Evolutionary conservation across 257 asterid species (phyloP).

Genomic region (Solanum bukasovii): DNA sequence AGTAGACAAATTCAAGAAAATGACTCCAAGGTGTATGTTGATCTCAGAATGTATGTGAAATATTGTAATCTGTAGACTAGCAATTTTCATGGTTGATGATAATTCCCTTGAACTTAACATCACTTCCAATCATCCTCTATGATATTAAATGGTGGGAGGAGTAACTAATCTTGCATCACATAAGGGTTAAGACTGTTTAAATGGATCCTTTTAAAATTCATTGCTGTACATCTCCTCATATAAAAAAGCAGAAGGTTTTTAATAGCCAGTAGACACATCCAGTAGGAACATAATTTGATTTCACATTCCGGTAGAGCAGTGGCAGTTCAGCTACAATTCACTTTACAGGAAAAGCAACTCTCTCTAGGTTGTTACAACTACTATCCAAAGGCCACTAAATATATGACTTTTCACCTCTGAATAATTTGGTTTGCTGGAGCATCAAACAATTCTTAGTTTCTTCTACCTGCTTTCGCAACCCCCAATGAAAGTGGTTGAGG

Average conservation of each 20-base stretch:
- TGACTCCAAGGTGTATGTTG: background rate
- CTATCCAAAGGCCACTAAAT: background rate
- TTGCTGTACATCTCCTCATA: background rate
- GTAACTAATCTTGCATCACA: background rate
- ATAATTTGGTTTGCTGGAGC: background rate
- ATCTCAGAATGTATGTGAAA: background rate
- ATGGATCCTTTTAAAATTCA: background rate
- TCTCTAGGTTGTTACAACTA: background rate
- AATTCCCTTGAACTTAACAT: background rate
- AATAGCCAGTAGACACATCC: background rate
- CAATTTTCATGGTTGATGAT: background rate
- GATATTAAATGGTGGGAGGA: background rate
- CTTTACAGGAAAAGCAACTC: background rate
- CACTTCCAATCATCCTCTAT: background rate
- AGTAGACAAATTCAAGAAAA: background rate
- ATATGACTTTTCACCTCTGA: background rate
- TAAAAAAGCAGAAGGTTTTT: background rate
- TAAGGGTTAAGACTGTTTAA: background rate
- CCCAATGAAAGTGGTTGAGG: background rate
- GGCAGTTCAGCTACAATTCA: background rate
- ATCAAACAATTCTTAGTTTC: background rate
- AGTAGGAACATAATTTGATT: background rate
- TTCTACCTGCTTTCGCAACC: background rate
- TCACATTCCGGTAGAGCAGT: background rate
- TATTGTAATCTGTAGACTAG: background rate